Base-by-base conservation (phyloP, 345 rosid genomes). In the Eucalyptus grandis region DNA sequence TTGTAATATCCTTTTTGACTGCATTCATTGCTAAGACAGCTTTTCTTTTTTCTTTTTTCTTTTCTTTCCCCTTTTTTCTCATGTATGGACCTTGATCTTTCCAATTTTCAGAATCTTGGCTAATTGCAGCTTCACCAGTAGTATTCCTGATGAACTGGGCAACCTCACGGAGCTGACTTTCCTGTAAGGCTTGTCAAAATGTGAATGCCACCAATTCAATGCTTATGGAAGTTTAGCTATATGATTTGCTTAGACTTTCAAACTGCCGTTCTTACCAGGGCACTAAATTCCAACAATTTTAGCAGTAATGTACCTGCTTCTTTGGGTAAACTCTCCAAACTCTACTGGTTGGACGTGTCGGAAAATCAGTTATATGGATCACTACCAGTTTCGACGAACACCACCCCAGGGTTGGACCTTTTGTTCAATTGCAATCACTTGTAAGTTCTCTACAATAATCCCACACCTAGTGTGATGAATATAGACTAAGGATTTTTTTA, bases 71-170 rank as follows among this genome's bases (percentile, higher is more conserved):
- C 77, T 31, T 88, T 67, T 11, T 27, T 19, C 60, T 31, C 46
- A 93, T 93, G 89, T 86, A n/a, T 80, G 50, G 9, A 9, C 56
- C 34, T 46, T 27, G 60, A 24, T 10, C 21, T 53, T 67, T 44
- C 31, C 30, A 87, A 58, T 49, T 87, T 92, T 87, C 95, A 98
- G 99, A 88, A 98, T 96, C 87, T 90, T 98, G 46, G 99, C 96
- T 49, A 96, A 95, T 0, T 98, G 98, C 90, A 92, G 98, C 91
- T 94, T 98, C 92, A 94, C 93, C 53, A 99, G 99, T 47, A 91
- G 69, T 87, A 94, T 98, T 89, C 99, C 99, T 49, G 93, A 93
- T 30, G 97, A 97, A 87, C 90, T 98, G 67, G 99, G 99, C 88
- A 95, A 92, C 90, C 98, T 98, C 89, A 88, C 91, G 31, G 95